Conservation (phyloP, 345 rosid genomes). For the Cardiospermum halicacabum region DNA sequence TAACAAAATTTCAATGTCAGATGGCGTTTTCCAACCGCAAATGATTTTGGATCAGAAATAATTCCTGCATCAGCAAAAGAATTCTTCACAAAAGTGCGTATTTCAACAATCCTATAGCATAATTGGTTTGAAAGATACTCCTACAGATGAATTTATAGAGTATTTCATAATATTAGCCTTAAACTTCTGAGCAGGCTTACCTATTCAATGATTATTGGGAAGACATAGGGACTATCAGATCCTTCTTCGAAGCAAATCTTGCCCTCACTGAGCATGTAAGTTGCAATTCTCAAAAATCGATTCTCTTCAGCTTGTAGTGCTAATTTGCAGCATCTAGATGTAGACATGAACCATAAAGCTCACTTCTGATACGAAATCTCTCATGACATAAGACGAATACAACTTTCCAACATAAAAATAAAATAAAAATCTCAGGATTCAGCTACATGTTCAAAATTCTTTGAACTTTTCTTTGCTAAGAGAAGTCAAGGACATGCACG, state of each 20-base stretch:
- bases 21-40: constrained; percentile 99
- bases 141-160: neutral
- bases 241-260: constrained; percentile 92
- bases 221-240: constrained; percentile 95
- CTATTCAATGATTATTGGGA: constrained; percentile 97
- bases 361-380: neutral
- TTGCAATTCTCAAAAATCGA: neutral
- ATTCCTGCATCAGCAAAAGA: constrained; percentile 92
- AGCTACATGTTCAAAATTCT: neutral
- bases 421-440: neutral
- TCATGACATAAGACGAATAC: neutral
- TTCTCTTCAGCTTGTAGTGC: neutral
- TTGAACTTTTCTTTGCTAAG: neutral
- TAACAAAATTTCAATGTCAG: constrained; percentile 29
- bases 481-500: neutral
- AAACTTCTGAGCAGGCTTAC: constrained; percentile 61
- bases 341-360: neutral
- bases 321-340: neutral
- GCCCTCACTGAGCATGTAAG: constrained; percentile 93
- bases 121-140: neutral
- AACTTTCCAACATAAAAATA: no score
- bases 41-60: constrained; percentile 95
- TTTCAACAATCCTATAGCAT: neutral
- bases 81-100: constrained; percentile 56
- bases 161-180: neutral